A percentile compares a stretch with the other conserved stretches of the same genome.
Evolutionary conservation across 139 green algal species (phyloP).

Genomic region (Haematococcus lacustris): DNA sequence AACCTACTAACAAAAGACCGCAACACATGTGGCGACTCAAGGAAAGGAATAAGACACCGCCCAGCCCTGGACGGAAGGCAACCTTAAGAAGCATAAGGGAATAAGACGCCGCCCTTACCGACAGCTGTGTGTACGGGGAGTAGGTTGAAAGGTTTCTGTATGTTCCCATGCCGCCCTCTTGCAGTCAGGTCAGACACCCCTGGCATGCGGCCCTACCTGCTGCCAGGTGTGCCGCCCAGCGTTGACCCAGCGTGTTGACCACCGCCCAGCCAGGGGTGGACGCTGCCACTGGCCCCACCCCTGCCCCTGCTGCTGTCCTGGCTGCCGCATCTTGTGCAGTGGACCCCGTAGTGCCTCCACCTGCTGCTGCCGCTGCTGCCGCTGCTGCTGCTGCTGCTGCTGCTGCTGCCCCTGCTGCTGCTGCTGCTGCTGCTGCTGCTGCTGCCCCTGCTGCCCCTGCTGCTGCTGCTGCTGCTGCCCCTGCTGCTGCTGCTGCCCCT

Average conservation of each 20-base stretch:
- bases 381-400: background rate
- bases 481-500: too few relatives aligned
- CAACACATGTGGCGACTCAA: background rate
- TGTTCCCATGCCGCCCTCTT: background rate
- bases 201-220: background rate
- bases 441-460: too few relatives aligned
- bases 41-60: too few relatives aligned
- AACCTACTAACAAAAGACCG: background rate
- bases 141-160: background rate
- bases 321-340: too few relatives aligned
- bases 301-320: too few relatives aligned
- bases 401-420: too few relatives aligned
- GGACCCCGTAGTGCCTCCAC: background rate
- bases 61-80: too few relatives aligned
- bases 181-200: background rate
- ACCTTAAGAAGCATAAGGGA: too few relatives aligned
- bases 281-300: background rate
- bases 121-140: too few relatives aligned
- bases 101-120: too few relatives aligned
- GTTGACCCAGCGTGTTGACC: background rate
- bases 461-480: too few relatives aligned
- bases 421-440: too few relatives aligned
- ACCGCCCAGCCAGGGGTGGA: conserved; percentile 2
- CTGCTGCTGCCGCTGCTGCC: background rate
- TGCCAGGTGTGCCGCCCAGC: conserved; percentile 16